Base-by-base conservation (phyloP, 1,284 basidiomycete genomes). In the Ustilago xerochloae region DNA sequence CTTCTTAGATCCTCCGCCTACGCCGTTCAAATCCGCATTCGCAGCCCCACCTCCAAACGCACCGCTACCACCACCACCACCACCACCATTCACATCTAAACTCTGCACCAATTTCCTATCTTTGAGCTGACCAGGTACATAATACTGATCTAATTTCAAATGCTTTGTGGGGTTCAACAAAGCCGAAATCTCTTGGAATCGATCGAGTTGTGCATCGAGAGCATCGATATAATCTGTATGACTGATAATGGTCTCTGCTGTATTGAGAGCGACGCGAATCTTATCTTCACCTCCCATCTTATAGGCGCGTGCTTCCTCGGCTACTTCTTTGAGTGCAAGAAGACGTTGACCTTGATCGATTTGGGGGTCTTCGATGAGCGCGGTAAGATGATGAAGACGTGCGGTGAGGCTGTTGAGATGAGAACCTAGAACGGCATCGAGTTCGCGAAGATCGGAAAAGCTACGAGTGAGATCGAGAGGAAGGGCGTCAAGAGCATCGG, bases 221-320 rank as follows among this genome's bases (percentile, higher is more conserved):
- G 80, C 71, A 43, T 81, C 80, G 30, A 84, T 83, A 65, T 82
- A 81, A 35, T 81, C 80, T 5, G 81, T 81, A 63, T 84, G 82
- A 56, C 80, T 81, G 61, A 81, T 74, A 61, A 83, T 82, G 70
- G 87, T 92, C 86, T 99, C 96, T 56, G 94, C 93, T 10, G 95
- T 95, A 77, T 92, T 92, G 75, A 92, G 93, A 10, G 94, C 94
- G 63, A 98, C 94, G 80, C 95, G 90, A 84, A 99, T 98, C 88
- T 99, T 99, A 90, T 99, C 96, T 85, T 99, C 97, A 45, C 93
- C 93, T 38, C 97, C 97, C 63, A 95, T 90, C 85, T 94, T 94
- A 86, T 97, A 93, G 49, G 92, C 89, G 39, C 89, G 87, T 0
- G 94, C 93, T 85, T 97, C 95, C 68, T 97, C 94, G 10, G 94